Conservation (phyloP, 495 filamentous ascomycete genomes). For the Aspergillus carlsbadensis region DNA sequence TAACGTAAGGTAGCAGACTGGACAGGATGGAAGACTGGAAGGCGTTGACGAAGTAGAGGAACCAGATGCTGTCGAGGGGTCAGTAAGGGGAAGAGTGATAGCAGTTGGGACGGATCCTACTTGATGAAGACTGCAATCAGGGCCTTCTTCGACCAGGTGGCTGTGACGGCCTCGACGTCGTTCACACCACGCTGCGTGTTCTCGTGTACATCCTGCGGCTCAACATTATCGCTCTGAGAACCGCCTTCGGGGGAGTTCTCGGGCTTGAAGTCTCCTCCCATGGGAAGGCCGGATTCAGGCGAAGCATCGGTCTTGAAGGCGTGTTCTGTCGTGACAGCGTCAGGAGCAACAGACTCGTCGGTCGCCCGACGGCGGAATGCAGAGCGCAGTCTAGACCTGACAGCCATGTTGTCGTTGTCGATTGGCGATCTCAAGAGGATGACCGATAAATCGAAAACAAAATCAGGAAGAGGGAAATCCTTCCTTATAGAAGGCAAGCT, state of each 20-base stretch:
- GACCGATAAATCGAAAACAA: neutral
- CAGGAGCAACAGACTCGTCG: neutral
- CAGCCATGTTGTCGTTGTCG: neutral
- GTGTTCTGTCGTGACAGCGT: neutral
- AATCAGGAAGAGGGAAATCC: neutral
- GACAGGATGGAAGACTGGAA: slow-evolving; percentile 18
- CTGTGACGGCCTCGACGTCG: slow-evolving; percentile 17
- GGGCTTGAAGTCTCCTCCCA: too few species aligned
- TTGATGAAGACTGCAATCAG: slow-evolving; percentile 27
- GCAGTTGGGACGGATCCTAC: too few species aligned
- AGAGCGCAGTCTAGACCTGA: neutral
- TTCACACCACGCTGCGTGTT: slow-evolving; percentile 11
- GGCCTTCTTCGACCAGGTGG: slow-evolving; percentile 23
- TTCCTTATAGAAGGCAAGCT: neutral
- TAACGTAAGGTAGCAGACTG: slow-evolving; percentile 30
- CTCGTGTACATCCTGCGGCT: neutral
- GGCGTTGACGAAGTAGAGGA: slow-evolving; percentile 26
- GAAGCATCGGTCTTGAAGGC: neutral
- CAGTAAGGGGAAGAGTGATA: neutral
- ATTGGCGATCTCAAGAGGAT: neutral
- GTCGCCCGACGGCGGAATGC: neutral
- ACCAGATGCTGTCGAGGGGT: slow-evolving; percentile 19
- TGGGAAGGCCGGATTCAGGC: neutral
- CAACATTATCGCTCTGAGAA: neutral
- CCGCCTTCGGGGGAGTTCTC: too few species aligned